A percentile compares a stretch with the other conserved stretches of the same genome.
phyloP scores from a whole-genome alignment of 176 grass and related monocot genomes.

The Ensete glaucum region DNA sequence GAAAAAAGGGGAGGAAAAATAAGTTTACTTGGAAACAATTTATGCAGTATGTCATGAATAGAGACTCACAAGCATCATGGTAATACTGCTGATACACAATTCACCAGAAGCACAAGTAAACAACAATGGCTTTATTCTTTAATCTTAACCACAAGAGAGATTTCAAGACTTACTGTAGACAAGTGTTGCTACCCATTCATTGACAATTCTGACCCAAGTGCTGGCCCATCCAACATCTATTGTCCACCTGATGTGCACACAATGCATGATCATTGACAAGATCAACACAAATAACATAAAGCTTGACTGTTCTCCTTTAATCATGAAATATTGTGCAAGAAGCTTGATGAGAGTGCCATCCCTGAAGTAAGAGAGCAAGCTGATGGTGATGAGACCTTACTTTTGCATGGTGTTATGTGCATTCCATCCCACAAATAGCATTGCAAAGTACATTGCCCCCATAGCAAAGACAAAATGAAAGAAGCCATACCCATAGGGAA shows the following conservation, averaged over 20 bases:
- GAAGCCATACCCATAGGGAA: constrained; percentile 84
- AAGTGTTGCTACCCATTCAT: constrained; percentile 79
- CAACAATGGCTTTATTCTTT: background rate
- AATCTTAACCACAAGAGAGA: background rate
- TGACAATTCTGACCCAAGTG: constrained; percentile 75
- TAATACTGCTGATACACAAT: background rate
- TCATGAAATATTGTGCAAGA: background rate
- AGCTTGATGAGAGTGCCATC: background rate
- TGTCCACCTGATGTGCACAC: constrained; percentile 45
- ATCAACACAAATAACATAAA: background rate
- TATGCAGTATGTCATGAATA: no score
- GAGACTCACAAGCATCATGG: no score
- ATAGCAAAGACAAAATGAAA: constrained; percentile 98
- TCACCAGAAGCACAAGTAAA: background rate
- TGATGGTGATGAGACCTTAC: constrained; percentile 23
- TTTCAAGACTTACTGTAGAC: constrained; percentile 45
- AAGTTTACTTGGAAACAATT: no score
- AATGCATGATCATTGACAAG: background rate
- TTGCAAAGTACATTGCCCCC: constrained; percentile 96
- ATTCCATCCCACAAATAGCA: constrained; percentile 96
- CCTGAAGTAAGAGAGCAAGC: background rate
- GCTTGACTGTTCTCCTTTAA: background rate
- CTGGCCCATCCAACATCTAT: constrained; percentile 97
- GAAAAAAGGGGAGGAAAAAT: no score
- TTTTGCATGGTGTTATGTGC: constrained; percentile 55